phyloP scores from a whole-genome alignment of 176 grass and related monocot genomes.

The Ananas comosus region DNA sequence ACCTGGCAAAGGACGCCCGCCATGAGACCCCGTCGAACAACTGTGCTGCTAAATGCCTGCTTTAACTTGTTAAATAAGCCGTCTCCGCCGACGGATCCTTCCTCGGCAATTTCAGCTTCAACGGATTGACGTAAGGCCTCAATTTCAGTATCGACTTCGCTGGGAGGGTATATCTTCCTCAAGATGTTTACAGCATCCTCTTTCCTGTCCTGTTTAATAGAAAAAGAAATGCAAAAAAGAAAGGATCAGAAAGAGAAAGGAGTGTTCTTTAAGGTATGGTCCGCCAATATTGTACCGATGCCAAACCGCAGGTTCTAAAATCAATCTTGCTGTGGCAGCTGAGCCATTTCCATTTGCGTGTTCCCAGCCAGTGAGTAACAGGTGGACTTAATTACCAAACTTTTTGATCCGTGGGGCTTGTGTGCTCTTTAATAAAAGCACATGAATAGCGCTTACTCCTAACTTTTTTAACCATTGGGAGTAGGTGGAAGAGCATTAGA shows the following conservation, averaged over 20 bases:
- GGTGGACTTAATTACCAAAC: too few relatives aligned
- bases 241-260: not conserved
- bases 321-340: too few relatives aligned
- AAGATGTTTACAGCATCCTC: conserved; percentile 67
- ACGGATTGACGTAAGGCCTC: conserved; percentile 59
- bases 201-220: conserved; percentile 65
- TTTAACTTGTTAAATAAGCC: conserved; percentile 45
- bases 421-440: too few relatives aligned
- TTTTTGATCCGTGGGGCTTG: too few relatives aligned
- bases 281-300: too few relatives aligned
- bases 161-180: conserved; percentile 71
- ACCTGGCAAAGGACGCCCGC: conserved; percentile 80
- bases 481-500: too few relatives aligned
- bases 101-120: conserved; percentile 60
- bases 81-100: conserved; percentile 62
- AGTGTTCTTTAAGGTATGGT: not conserved
- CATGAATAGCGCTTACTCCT: too few relatives aligned
- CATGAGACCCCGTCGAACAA: conserved; percentile 61
- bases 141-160: conserved; percentile 86
- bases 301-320: too few relatives aligned
- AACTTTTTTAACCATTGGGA: too few relatives aligned
- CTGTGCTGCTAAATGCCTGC: conserved; percentile 52
- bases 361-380: too few relatives aligned
- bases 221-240: conserved; percentile 8
- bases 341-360: too few relatives aligned